Conservation (phyloP, 2,329 filamentous ascomycete species). For the Passalora sequoiae region DNA sequence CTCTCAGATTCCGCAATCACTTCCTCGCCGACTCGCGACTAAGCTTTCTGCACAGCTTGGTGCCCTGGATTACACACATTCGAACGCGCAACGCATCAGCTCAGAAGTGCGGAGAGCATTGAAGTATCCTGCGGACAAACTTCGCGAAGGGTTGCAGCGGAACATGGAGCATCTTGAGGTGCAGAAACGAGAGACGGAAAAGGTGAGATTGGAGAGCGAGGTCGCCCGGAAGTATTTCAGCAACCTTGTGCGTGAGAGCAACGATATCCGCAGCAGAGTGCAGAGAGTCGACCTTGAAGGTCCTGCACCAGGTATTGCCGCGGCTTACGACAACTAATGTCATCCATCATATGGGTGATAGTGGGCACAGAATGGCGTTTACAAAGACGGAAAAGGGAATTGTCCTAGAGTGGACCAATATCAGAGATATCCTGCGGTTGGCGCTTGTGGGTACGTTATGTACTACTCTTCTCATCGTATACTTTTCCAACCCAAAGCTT, state of each 20-base stretch:
- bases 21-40: conserved; percentile 75
- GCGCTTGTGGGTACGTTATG: not conserved
- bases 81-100: conserved; percentile 79
- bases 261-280: conserved; percentile 47
- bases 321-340: conserved; percentile 29
- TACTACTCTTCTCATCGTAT: conserved; percentile 2
- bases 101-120: conserved; percentile 83
- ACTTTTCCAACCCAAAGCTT: too few relatives aligned
- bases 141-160: conserved; percentile 75
- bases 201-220: conserved; percentile 76
- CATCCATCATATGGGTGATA: not conserved
- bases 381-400: not conserved
- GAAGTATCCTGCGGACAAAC: conserved; percentile 77
- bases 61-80: conserved; percentile 85
- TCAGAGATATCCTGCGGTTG: not conserved
- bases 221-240: conserved; percentile 85
- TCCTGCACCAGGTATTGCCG: conserved; percentile 42
- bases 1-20: conserved; percentile 78
- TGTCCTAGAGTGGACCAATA: not conserved
- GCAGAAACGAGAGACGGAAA: conserved; percentile 76
- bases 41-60: conserved; percentile 79
- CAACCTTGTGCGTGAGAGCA: conserved; percentile 66
- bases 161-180: conserved; percentile 76
- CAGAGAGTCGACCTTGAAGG: conserved; percentile 50
- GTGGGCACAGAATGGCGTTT: conserved; percentile 9